Percentiles rank a stretch among this genome's conserved stretches.
Conservation (phyloP, 768 basidiomycete species). For the Pholiota conissans region DNA sequence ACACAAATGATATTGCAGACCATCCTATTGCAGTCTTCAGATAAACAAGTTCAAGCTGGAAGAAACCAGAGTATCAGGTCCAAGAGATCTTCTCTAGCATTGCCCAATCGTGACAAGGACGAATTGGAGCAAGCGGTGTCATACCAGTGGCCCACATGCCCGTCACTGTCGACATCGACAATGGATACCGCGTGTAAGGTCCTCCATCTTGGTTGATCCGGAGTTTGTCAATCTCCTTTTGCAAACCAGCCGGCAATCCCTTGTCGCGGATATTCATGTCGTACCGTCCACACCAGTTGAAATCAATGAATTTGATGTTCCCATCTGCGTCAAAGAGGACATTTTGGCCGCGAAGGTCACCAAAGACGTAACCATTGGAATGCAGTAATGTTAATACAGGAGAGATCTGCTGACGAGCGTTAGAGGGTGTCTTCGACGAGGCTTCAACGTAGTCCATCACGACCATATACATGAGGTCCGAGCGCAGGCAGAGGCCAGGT, state of each 20-base stretch:
- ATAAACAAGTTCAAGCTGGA: too few relatives aligned
- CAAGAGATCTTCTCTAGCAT: too few relatives aligned
- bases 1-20: too few relatives aligned
- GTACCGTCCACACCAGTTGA: slow-evolving; percentile 35
- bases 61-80: too few relatives aligned
- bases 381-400: slow-evolving; percentile 20
- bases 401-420: slow-evolving; percentile 21
- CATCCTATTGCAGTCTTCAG: too few relatives aligned
- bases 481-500: slow-evolving; percentile 17
- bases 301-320: slow-evolving; percentile 33
- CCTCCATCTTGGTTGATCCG: background rate
- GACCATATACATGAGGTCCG: slow-evolving; percentile 28
- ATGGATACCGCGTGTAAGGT: slow-evolving; percentile 8
- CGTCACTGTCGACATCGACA: slow-evolving; percentile 3
- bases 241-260: slow-evolving; percentile 3
- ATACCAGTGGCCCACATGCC: slow-evolving; percentile 10
- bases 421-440: slow-evolving; percentile 10
- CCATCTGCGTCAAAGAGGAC: slow-evolving; percentile 24
- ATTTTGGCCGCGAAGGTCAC: slow-evolving; percentile 35
- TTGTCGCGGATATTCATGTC: slow-evolving; percentile 6
- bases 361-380: slow-evolving; percentile 31
- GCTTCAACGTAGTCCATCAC: slow-evolving; percentile 37
- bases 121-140: slow-evolving; percentile 9
- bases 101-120: slow-evolving; percentile 19
- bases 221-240: background rate